These are phyloP conservation scores for Ogataea zsoltii DNA, from an alignment of 805 yeast genomes.

Conservation along the genomic window DNA sequence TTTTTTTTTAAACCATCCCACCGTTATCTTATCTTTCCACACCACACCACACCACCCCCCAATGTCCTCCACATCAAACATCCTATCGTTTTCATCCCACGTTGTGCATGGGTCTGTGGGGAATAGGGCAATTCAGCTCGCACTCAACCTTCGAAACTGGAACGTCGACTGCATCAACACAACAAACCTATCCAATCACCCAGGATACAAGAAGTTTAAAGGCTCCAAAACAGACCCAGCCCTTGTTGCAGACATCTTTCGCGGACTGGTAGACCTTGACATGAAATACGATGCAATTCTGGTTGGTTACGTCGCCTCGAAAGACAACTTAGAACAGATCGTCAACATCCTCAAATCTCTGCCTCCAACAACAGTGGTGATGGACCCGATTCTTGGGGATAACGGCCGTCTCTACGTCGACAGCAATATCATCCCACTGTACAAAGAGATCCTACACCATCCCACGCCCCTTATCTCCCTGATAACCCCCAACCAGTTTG, in stretches of 20 bases:
- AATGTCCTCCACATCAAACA: slow-evolving; percentile 20
- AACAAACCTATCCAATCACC: slow-evolving; percentile 87
- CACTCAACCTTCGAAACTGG: slow-evolving; percentile 86
- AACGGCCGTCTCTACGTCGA: slow-evolving; percentile 80
- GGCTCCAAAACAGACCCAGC: slow-evolving; percentile 55
- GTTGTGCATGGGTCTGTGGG: slow-evolving; percentile 97
- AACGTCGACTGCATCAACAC: slow-evolving; percentile 89
- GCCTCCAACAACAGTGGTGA: slow-evolving; percentile 51
- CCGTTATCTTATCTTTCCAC: background rate
- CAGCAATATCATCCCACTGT: slow-evolving; percentile 52
- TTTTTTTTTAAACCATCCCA: background rate
- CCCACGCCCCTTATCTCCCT: slow-evolving; percentile 43
- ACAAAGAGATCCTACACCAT: slow-evolving; percentile 45
- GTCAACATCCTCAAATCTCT: slow-evolving; percentile 31
- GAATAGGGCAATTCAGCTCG: slow-evolving; percentile 86
- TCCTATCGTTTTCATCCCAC: slow-evolving; percentile 77
- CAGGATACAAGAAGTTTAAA: slow-evolving; percentile 73
- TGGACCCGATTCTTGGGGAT: slow-evolving; percentile 94
- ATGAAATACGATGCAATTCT: slow-evolving; percentile 63
- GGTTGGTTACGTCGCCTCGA: slow-evolving; percentile 78
- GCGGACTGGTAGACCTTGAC: slow-evolving; percentile 54
- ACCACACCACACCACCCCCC: background rate
- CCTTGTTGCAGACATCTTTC: slow-evolving; percentile 48
- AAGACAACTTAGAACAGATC: slow-evolving; percentile 53
- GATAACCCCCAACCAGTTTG: slow-evolving; percentile 76